Percentiles rank a stretch among this genome's conserved stretches.
These are phyloP conservation scores for Parachaetomium inaequale DNA, from an alignment of 495 filamentous ascomycete genomes.

Conservation along the genomic window DNA sequence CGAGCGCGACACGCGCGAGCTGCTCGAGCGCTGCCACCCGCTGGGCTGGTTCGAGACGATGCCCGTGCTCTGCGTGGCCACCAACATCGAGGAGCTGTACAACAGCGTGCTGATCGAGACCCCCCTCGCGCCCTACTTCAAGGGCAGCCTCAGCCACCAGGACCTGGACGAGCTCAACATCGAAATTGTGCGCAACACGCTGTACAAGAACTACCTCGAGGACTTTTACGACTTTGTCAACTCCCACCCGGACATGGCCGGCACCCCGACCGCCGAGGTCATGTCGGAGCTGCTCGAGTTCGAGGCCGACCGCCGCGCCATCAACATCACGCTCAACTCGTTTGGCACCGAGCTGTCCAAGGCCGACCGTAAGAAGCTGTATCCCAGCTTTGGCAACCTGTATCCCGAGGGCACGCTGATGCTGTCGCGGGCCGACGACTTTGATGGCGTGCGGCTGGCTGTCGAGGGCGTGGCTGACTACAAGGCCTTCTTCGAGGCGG, in stretches of 20 bases:
- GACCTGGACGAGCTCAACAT: constrained; percentile 99
- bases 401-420: constrained; percentile 94
- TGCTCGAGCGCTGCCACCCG: constrained; percentile 93
- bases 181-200: constrained; percentile 96
- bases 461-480: constrained; percentile 90
- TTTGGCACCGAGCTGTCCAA: constrained; percentile 97
- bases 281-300: constrained; percentile 96
- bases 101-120: constrained; percentile 97
- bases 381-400: constrained; percentile 83
- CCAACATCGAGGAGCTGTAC: constrained; percentile 97
- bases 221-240: constrained; percentile 94
- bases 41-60: constrained; percentile 99
- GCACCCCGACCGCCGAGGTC: constrained; percentile 85
- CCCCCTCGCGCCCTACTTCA: constrained; percentile 94
- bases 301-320: constrained; percentile 91
- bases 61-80: constrained; percentile 95
- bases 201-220: constrained; percentile 99
- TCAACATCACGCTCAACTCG: constrained; percentile 99
- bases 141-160: constrained; percentile 86
- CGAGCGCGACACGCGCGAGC: constrained; percentile 93
- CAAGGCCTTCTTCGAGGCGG: constrained; percentile 90
- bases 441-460: constrained; percentile 87
- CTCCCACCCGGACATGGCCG: constrained; percentile 74
- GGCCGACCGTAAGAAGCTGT: constrained; percentile 90
- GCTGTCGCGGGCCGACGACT: constrained; percentile 91